Base-by-base conservation (phyloP, 306 rosid genomes). In the Ochetophila trinervis region DNA sequence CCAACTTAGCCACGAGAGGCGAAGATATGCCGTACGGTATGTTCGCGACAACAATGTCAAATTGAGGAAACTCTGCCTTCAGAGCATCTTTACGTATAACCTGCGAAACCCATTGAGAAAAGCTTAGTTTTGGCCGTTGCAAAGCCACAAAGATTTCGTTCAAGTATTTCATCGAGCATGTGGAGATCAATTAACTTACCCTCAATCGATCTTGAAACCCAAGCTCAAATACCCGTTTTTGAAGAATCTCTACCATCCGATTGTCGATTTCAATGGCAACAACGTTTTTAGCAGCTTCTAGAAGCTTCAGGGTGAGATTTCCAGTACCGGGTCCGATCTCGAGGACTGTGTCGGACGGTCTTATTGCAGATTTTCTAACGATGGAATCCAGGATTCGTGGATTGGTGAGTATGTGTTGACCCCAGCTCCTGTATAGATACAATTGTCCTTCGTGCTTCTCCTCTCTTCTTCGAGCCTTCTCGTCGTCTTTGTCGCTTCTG, bases 301-400 rank as follows among this genome's bases (percentile, higher is more conserved):
- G 85, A 59, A 93, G 94, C 78, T 83, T 90, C 62, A 89, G 53
- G 16, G 98, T 93, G 69, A 93, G 96, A 80, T 89, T 93, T 53
- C 97, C 94, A 11, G 97, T 93, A 66, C 97, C 97, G 67, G 97
- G 96, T 53, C 98, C 97, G 70, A 93, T 89, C 81, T 93, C 97
- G n/a, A 93, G 90, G 74, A 93, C 90, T 3, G 97, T 87, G 47
- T 93, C 98, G 22, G 81, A 70, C 53, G 91, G 91, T 49, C 63
- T 76, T 2, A 93, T 84, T 0, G 80, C 76, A 23, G 97, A 93
- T 76, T 79, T 87, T 17, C 53, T 66, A 57, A 93, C 90, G 22
- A 93, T 87, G 21, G 79, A 47, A 66, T 86, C 87, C 0, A 93
- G 86, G 72, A 87, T 75, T 36, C 94, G 77, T 63, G 85, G 91